Conservation (phyloP, 2,329 filamentous ascomycete genomes). For the Penicillium oxalicum region DNA sequence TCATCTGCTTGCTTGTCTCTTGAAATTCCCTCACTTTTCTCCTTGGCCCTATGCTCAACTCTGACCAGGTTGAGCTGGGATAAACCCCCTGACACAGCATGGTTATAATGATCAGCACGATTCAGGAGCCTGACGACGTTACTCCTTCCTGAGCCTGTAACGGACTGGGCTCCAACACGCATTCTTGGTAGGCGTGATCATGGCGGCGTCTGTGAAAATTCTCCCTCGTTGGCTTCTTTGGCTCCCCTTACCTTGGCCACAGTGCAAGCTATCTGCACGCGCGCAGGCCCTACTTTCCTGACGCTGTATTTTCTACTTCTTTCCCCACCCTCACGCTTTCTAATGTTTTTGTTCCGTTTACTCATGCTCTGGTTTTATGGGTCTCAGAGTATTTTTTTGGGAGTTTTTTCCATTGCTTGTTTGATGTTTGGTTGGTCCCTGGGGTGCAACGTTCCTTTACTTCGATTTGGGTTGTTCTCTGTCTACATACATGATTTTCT, state of each 20-base stretch:
- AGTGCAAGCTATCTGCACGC: conserved; percentile 13
- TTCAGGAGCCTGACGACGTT: conserved; percentile 29
- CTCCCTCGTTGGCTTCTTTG: conserved; percentile 20
- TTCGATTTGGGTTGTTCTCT: conserved; percentile 16
- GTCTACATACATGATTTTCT: conserved; percentile 19
- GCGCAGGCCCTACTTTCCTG: conserved; percentile 8
- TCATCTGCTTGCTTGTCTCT: conserved; percentile 4
- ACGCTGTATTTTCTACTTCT: conserved; percentile 12
- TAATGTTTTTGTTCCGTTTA: conserved; percentile 11
- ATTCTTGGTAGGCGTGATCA: conserved; percentile 26
- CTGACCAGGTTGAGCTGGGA: too few relatives aligned
- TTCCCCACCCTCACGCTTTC: conserved; percentile 1
- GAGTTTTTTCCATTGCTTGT: conserved; percentile 22
- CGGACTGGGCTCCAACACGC: conserved; percentile 22
- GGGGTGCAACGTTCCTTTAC: conserved; percentile 12
- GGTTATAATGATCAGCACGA: conserved; percentile 39
- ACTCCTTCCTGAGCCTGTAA: conserved; percentile 23
- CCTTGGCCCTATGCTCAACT: conserved; percentile 2
- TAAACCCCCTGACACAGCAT: conserved; percentile 30
- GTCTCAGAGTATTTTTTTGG: not conserved
- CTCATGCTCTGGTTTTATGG: conserved; percentile 7
- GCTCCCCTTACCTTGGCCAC: conserved; percentile 19
- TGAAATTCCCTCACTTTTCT: conserved; percentile 6
- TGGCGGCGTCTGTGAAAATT: conserved; percentile 26
- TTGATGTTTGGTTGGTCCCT: conserved; percentile 20